A percentile compares a stretch with the other conserved stretches of the same genome.
These are phyloP conservation scores for Powellomyces hirtus DNA, from an alignment of 192 early-diverging fungal species.

Conservation along the genomic window DNA sequence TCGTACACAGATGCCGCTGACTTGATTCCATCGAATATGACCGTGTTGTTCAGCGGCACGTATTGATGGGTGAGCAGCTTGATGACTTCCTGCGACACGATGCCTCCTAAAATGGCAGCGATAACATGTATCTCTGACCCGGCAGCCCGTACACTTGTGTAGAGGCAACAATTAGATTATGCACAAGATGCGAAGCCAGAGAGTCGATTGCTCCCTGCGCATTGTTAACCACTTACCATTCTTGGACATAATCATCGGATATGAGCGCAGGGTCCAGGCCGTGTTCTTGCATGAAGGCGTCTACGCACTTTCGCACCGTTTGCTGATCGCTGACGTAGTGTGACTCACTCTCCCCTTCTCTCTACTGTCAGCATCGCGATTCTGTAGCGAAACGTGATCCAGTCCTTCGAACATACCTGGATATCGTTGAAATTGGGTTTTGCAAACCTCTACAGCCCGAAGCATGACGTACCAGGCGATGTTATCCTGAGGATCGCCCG, in stretches of 20 bases:
- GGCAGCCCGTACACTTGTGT: slow-evolving; percentile 64
- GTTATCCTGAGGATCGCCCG: slow-evolving; percentile 51
- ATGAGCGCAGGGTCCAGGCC: slow-evolving; percentile 34
- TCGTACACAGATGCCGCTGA: slow-evolving; percentile 37
- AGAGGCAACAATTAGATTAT: too few relatives aligned
- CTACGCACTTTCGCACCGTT: too few relatives aligned
- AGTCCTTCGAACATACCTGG: too few relatives aligned
- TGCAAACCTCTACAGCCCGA: slow-evolving; percentile 67
- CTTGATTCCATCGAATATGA: slow-evolving; percentile 79
- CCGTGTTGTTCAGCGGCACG: slow-evolving; percentile 83
- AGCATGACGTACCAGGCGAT: slow-evolving; percentile 64
- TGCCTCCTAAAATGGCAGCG: slow-evolving; percentile 81
- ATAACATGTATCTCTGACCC: slow-evolving; percentile 78
- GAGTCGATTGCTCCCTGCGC: too few relatives aligned
- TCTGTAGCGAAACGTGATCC: too few relatives aligned
- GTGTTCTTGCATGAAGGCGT: slow-evolving; percentile 39
- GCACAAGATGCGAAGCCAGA: too few relatives aligned
- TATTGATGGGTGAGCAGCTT: slow-evolving; percentile 96
- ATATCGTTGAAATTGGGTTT: slow-evolving; percentile 51
- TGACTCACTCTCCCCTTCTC: too few relatives aligned
- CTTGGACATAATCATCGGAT: slow-evolving; percentile 59
- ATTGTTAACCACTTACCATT: slow-evolving; percentile 67
- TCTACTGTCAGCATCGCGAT: too few relatives aligned
- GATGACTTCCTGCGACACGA: slow-evolving; percentile 91
- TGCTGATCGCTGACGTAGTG: too few relatives aligned